Conservation (phyloP, 768 basidiomycete genomes). For the Lanmaoa rubissima region DNA sequence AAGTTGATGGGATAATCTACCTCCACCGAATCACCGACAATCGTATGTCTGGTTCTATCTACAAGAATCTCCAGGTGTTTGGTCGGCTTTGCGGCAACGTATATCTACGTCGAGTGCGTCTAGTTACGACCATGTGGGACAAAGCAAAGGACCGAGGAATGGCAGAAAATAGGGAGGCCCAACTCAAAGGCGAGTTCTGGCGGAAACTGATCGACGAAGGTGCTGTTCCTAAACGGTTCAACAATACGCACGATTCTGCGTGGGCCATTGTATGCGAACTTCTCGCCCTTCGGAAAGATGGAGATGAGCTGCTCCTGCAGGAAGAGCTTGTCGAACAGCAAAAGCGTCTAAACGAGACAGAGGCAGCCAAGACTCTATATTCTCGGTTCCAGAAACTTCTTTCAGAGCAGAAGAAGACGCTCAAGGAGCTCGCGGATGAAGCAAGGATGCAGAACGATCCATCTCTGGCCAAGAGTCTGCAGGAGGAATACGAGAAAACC, state of each 20-base stretch:
- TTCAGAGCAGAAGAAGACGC: conserved; percentile 11
- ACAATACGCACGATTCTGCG: background rate
- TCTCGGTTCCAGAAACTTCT: conserved; percentile 20
- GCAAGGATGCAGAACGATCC: conserved; percentile 14
- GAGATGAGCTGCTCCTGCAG: conserved; percentile 13
- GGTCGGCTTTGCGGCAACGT: too few relatives aligned
- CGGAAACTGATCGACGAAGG: background rate
- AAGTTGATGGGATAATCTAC: too few relatives aligned
- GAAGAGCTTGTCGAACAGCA: conserved; percentile 16
- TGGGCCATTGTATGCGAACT: background rate
- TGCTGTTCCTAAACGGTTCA: background rate
- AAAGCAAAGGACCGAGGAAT: too few relatives aligned
- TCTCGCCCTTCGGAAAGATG: background rate
- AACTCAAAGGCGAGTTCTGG: conserved; percentile 27
- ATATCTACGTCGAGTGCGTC: too few relatives aligned
- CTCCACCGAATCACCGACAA: too few relatives aligned
- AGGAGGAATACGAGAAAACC: conserved; percentile 9
- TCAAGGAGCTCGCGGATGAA: conserved; percentile 17
- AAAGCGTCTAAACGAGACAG: conserved; percentile 22
- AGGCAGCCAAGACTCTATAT: conserved; percentile 18
- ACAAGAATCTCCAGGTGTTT: too few relatives aligned
- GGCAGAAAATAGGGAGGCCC: too few relatives aligned
- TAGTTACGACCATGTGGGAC: too few relatives aligned
- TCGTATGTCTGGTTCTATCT: too few relatives aligned
- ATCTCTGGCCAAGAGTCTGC: conserved; percentile 7